A percentile compares a stretch with the other conserved stretches of the same genome.
Evolutionary conservation across 768 basidiomycete genomes (phyloP).

Genomic region (Suillus discolor): DNA sequence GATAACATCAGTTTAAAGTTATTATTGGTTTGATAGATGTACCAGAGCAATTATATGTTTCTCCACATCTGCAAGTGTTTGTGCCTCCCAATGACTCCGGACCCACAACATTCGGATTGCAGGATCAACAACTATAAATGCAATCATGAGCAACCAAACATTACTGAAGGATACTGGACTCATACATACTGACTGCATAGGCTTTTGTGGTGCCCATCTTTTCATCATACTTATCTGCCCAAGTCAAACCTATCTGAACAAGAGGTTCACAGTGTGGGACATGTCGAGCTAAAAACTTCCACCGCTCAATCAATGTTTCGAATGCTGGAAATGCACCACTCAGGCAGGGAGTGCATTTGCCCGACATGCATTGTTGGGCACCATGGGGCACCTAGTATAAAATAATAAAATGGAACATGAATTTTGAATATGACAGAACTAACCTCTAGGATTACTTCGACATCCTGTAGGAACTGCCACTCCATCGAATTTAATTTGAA

Average conservation of each 20-base stretch:
- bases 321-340: slow-evolving; percentile 3
- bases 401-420: neutral
- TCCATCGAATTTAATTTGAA: neutral
- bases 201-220: neutral
- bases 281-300: neutral
- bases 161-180: neutral
- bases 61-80: neutral
- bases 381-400: neutral
- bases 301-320: slow-evolving; percentile 3
- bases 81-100: neutral
- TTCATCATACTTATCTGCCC: neutral
- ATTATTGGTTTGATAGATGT: neutral
- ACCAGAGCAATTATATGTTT: neutral
- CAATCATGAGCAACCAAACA: neutral
- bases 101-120: neutral
- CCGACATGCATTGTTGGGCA: slow-evolving; percentile 7
- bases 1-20: neutral
- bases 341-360: slow-evolving; percentile 5
- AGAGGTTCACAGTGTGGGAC: slow-evolving; percentile 1
- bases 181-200: neutral
- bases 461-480: slow-evolving; percentile 5
- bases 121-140: slow-evolving; percentile 2
- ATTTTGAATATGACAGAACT: neutral
- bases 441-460: slow-evolving; percentile 10
- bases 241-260: neutral